These are phyloP conservation scores for Tulasnella sp. DNA, from an alignment of 768 basidiomycete genomes.

Conservation along the genomic window DNA sequence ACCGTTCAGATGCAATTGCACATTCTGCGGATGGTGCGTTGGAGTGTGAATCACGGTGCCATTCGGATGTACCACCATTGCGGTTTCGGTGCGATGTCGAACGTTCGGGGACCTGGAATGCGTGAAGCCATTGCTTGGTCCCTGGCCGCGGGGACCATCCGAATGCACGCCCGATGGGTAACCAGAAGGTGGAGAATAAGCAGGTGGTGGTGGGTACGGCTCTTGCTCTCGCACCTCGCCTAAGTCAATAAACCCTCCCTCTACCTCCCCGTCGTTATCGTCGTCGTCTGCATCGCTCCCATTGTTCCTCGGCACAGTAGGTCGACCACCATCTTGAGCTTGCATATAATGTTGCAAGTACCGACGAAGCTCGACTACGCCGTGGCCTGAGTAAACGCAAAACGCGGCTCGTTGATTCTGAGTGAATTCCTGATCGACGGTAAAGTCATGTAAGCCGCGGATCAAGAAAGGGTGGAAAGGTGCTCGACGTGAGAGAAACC, in stretches of 20 bases:
- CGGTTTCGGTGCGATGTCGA: not conserved
- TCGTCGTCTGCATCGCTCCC: conserved; percentile 64
- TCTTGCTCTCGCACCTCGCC: conserved; percentile 10
- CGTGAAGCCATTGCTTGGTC: not conserved
- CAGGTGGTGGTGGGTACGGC: conserved; percentile 43
- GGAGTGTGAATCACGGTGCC: not conserved
- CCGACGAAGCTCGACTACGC: conserved; percentile 78
- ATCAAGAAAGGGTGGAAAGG: conserved; percentile 39
- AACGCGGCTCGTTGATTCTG: conserved; percentile 85
- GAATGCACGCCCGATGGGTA: not conserved
- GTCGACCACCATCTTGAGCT: not conserved
- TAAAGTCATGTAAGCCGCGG: conserved; percentile 8
- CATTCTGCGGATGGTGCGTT: not conserved
- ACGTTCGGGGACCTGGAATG: not conserved
- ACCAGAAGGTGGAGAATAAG: conserved; percentile 43
- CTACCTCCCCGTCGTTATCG: conserved; percentile 55
- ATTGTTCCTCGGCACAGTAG: not conserved
- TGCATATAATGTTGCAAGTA: conserved; percentile 62
- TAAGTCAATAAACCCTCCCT: conserved; percentile 40
- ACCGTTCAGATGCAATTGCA: conserved; percentile 12
- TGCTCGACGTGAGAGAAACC: conserved; percentile 34
- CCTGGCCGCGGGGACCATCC: not conserved
- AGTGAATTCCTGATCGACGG: conserved; percentile 75
- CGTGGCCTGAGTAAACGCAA: conserved; percentile 95
- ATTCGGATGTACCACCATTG: not conserved